A percentile compares a stretch with the other conserved stretches of the same genome.
These are phyloP conservation scores for Ceratocystis alfenasii DNA, from an alignment of 2,329 filamentous ascomycete species.

Conservation along the genomic window DNA sequence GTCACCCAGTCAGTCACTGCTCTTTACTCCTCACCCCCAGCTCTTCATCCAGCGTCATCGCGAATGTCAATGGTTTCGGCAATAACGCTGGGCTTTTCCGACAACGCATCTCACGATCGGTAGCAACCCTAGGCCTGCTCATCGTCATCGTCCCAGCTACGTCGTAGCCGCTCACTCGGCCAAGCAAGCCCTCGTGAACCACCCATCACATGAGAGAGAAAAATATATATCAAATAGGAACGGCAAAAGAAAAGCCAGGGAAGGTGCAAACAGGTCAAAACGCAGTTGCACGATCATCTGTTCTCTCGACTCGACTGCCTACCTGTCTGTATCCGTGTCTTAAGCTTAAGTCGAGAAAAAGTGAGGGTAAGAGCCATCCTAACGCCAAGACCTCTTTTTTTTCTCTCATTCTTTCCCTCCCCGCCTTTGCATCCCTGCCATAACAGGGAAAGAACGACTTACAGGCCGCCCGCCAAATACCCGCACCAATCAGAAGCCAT, in stretches of 20 bases:
- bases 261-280: not conserved
- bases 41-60: no score
- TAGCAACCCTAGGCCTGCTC: not conserved
- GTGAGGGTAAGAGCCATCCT: not conserved
- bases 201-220: not conserved
- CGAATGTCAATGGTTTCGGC: no score
- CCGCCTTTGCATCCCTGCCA: not conserved
- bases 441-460: slow-evolving; percentile 1
- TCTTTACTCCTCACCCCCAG: no score
- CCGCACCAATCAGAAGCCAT: slow-evolving; percentile 3
- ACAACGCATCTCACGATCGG: no score
- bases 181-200: not conserved
- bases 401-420: not conserved
- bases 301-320: not conserved
- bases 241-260: not conserved
- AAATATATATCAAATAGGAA: not conserved
- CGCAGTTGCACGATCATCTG: slow-evolving; percentile 3
- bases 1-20: no score
- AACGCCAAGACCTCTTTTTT: not conserved
- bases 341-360: slow-evolving; percentile 11
- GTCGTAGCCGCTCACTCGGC: not conserved
- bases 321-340: not conserved
- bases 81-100: not conserved
- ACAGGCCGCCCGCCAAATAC: not conserved
- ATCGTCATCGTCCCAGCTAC: not conserved